phyloP scores from a whole-genome alignment of 2,329 filamentous ascomycete genomes.

The Xylaria sp. region DNA sequence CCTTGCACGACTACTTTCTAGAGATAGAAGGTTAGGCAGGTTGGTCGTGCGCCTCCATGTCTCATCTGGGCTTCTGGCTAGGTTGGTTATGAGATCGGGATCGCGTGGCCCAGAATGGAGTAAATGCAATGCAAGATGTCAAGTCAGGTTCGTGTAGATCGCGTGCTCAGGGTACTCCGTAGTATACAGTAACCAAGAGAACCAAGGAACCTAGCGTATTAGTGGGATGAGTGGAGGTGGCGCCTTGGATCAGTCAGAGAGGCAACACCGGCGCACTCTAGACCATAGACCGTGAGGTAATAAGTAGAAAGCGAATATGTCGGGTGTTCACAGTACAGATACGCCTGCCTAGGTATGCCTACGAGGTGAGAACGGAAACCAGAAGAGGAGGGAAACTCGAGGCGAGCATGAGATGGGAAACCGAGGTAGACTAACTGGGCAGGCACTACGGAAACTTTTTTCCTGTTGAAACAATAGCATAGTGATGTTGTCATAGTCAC shows the following conservation, averaged over 20 bases:
- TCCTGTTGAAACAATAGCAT: slow-evolving; percentile 21
- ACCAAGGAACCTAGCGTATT: background rate
- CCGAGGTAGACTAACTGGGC: background rate
- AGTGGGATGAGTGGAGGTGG: slow-evolving; percentile 1
- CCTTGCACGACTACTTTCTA: background rate
- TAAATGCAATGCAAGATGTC: slow-evolving; percentile 21
- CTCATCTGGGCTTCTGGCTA: slow-evolving; percentile 14
- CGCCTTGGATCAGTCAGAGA: slow-evolving; percentile 3
- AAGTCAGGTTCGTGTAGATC: background rate
- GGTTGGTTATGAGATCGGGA: slow-evolving; percentile 20
- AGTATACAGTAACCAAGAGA: background rate
- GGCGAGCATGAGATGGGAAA: slow-evolving; percentile 9
- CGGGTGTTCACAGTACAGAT: background rate
- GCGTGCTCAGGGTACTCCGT: background rate
- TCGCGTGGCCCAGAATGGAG: slow-evolving; percentile 18
- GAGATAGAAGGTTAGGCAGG: slow-evolving; percentile 2
- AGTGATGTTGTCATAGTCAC: slow-evolving; percentile 2
- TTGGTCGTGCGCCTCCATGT: slow-evolving; percentile 16
- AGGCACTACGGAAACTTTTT: slow-evolving; percentile 14
- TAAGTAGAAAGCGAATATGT: background rate
- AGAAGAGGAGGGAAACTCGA: slow-evolving; percentile 1
- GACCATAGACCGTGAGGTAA: background rate
- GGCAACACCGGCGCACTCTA: background rate
- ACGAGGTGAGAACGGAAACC: background rate
- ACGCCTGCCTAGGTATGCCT: background rate